A percentile compares a stretch with the other conserved stretches of the same genome.
phyloP scores from a whole-genome alignment of 176 grass and related monocot species.

The Oryza brachyantha region DNA sequence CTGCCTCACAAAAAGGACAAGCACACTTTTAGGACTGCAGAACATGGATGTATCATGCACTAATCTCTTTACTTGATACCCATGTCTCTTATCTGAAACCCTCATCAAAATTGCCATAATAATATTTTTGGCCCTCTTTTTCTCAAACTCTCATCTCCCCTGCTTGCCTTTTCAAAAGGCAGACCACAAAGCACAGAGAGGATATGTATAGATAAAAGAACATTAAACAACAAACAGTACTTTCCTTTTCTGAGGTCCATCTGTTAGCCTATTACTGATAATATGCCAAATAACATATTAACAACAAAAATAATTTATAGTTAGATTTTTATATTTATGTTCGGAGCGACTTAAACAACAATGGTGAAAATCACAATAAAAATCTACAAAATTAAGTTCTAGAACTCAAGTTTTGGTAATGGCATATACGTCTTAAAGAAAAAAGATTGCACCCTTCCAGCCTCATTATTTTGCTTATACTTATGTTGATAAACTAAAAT shows the following conservation, averaged over 20 bases:
- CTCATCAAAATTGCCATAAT: conserved; percentile 4
- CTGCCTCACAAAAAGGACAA: conserved; percentile 11
- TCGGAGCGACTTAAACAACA: too few species aligned
- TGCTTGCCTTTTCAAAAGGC: conserved; percentile 26
- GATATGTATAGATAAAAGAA: background rate
- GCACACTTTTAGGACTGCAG: conserved; percentile 22
- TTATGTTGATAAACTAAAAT: too few species aligned
- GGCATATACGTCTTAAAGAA: too few species aligned
- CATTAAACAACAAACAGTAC: background rate
- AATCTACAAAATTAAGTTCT: too few species aligned
- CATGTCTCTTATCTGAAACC: conserved; percentile 19
- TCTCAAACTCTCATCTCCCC: background rate
- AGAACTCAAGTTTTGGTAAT: too few species aligned
- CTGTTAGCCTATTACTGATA: too few species aligned
- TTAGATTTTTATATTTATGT: too few species aligned
- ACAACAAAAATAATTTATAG: too few species aligned
- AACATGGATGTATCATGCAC: conserved; percentile 30
- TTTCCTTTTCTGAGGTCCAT: background rate
- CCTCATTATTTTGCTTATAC: too few species aligned
- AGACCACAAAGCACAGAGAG: background rate
- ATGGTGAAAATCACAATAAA: too few species aligned
- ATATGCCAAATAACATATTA: too few species aligned
- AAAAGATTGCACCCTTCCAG: too few species aligned
- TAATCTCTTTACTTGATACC: conserved; percentile 26
- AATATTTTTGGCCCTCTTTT: background rate